Evolutionary conservation across 495 filamentous ascomycete genomes (phyloP).

Genomic region (Penicillium lagena): DNA sequence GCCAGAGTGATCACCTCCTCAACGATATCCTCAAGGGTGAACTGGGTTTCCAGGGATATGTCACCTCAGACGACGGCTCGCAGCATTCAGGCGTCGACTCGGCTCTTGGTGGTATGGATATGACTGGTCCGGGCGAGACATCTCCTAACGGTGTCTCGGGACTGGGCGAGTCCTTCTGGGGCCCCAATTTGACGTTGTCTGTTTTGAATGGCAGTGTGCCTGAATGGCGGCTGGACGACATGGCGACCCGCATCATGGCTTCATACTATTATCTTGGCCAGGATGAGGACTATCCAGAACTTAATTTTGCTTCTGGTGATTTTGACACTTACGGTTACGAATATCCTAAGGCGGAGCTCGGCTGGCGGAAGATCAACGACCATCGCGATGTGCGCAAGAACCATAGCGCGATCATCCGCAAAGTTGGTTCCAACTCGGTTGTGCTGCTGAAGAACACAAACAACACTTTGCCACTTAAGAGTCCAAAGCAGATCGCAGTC

Average conservation of each 20-base stretch:
- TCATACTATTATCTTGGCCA: conserved; percentile 48
- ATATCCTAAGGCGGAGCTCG: conserved; percentile 44
- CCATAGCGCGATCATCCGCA: conserved; percentile 46
- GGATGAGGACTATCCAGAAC: conserved; percentile 37
- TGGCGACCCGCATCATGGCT: conserved; percentile 50
- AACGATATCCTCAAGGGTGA: conserved; percentile 61
- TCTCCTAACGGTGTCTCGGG: conserved; percentile 7
- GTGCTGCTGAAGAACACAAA: conserved; percentile 60
- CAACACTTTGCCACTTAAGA: conserved; percentile 45
- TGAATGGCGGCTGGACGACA: conserved; percentile 42
- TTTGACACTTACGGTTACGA: too few relatives aligned
- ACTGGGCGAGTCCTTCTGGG: conserved; percentile 47
- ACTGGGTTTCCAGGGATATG: conserved; percentile 60
- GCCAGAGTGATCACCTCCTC: conserved; percentile 54
- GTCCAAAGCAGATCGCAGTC: conserved; percentile 45
- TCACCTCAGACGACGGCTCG: conserved; percentile 60
- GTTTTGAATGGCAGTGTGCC: conserved; percentile 41
- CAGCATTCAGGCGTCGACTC: conserved; percentile 50
- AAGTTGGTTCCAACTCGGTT: conserved; percentile 50
- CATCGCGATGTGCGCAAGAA: conserved; percentile 46
- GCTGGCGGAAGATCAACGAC: conserved; percentile 48
- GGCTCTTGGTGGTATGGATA: conserved; percentile 53
- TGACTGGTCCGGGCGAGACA: conserved; percentile 47
- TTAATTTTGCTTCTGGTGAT: conserved; percentile 63
- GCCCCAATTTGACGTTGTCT: conserved; percentile 42